Evolutionary conservation across 805 yeast genomes (phyloP), one percentile per base, ranked within the genome.

Genomic region (Metschnikowia picachoensis): DNA sequence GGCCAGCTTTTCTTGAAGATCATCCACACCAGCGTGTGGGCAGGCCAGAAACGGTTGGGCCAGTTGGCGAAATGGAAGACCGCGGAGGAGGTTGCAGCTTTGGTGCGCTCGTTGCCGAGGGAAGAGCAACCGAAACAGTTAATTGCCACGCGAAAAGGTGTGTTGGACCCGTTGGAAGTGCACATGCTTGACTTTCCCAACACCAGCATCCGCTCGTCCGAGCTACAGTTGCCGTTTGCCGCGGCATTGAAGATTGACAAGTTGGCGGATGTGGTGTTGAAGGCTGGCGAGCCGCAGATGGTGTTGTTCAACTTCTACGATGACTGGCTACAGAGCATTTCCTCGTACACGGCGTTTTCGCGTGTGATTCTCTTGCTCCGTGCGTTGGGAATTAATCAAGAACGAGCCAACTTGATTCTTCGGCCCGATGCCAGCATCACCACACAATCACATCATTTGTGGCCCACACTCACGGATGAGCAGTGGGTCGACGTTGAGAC

Each of bases 31-130:
- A 86, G 95, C 6, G 96, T 89, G 2, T 94, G 97, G 95, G 85
- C 96, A 3, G 99, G 99, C 15, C 98, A 94, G 64, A 91, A 59
- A 20, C 84, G 97, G 57, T 74, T 92, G 49, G 85, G 94, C 28
- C 97, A 94, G 60, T 69, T 94, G 53, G 91, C 98, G 1, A 94
- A 94, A 62, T 94, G 99, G 99, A 94, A 92, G 63, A 83, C 98
- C 1, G 98, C 99, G 0, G 99, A 94, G 66, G 98, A 92, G 65
- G 95, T 89, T 17, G 92, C 97, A 13, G 95, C 96, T 0, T 70
- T 94, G 52, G 78, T 94, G 15, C 76, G 97, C 36, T 87, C 97
- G 0, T 68, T 94, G 44, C 97, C 97, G 0, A 76, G 81, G 44
- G 97, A 92, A 58, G 97, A 94, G 65, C 97, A 90, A 59, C 99